Evolutionary conservation across 305 asterid species (phyloP).

Genomic region (Plantago coronopus): DNA sequence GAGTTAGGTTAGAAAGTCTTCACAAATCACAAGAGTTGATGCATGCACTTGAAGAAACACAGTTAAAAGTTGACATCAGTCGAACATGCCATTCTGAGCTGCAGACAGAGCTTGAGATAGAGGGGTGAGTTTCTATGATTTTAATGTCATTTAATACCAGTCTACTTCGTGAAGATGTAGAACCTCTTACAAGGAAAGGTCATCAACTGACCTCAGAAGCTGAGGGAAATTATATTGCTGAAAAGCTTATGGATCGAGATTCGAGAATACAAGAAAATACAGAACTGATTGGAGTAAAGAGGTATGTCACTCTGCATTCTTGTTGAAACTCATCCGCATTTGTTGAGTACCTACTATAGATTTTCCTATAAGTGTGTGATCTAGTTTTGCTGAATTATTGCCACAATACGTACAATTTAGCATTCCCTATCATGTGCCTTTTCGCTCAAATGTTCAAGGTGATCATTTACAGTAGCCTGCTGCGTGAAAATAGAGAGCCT

Average conservation of each 20-base stretch:
- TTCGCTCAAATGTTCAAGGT: no score
- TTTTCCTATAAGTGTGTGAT: no score
- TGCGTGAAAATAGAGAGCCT: no score
- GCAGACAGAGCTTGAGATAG: conserved; percentile 86
- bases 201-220: conserved; percentile 46
- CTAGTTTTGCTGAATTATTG: no score
- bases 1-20: conserved; percentile 52
- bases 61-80: conserved; percentile 56
- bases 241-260: conserved; percentile 82
- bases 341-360: neutral
- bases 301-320: conserved; percentile 36
- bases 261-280: conserved; percentile 78
- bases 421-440: no score
- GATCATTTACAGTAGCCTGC: no score
- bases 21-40: conserved; percentile 48
- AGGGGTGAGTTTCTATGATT: conserved; percentile 44
- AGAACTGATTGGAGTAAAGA: conserved; percentile 84
- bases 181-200: conserved; percentile 60
- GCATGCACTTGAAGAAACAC: conserved; percentile 63
- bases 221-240: conserved; percentile 57
- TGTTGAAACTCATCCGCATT: neutral
- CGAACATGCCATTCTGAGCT: conserved; percentile 57
- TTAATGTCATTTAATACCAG: neutral
- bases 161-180: conserved; percentile 56
- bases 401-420: no score